Conservation (phyloP, 2,329 filamentous ascomycete genomes). For the Claviceps sp. region DNA sequence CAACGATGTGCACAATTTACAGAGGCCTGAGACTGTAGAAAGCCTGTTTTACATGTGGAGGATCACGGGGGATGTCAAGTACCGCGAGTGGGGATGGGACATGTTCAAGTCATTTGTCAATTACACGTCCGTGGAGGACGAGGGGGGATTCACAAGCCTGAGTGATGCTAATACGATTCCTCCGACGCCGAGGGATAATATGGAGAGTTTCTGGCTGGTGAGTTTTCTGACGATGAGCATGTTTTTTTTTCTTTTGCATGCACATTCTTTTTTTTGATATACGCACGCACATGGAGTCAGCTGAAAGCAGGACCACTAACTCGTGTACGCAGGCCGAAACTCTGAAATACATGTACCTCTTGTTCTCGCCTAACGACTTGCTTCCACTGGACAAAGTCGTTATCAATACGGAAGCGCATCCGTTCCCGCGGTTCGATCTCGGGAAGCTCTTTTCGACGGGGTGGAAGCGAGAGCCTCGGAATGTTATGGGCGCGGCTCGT, state of each 20-base stretch:
- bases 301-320: background rate
- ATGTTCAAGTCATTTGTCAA: slow-evolving; percentile 92
- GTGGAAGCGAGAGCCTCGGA: slow-evolving; percentile 59
- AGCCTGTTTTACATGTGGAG: slow-evolving; percentile 97
- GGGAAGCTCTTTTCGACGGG: slow-evolving; percentile 65
- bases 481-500: slow-evolving; percentile 16
- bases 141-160: slow-evolving; percentile 72
- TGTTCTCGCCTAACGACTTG: slow-evolving; percentile 76
- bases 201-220: slow-evolving; percentile 98
- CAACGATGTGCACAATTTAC: slow-evolving; percentile 85
- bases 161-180: slow-evolving; percentile 61
- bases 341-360: slow-evolving; percentile 90
- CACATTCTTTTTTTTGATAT: too few relatives aligned
- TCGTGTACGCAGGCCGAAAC: slow-evolving; percentile 62
- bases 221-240: slow-evolving; percentile 19
- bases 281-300: too few relatives aligned
- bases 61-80: slow-evolving; percentile 79
- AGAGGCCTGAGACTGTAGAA: slow-evolving; percentile 93
- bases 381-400: slow-evolving; percentile 78
- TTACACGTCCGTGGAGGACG: slow-evolving; percentile 66
- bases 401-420: slow-evolving; percentile 92
- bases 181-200: slow-evolving; percentile 65
- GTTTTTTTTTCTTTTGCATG: background rate
- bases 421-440: slow-evolving; percentile 76
- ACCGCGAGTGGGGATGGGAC: slow-evolving; percentile 95